Percentiles rank a stretch among this genome's conserved stretches.
These are phyloP conservation scores for Acidomyces sp. DNA, from an alignment of 495 filamentous ascomycete genomes.

Conservation along the genomic window DNA sequence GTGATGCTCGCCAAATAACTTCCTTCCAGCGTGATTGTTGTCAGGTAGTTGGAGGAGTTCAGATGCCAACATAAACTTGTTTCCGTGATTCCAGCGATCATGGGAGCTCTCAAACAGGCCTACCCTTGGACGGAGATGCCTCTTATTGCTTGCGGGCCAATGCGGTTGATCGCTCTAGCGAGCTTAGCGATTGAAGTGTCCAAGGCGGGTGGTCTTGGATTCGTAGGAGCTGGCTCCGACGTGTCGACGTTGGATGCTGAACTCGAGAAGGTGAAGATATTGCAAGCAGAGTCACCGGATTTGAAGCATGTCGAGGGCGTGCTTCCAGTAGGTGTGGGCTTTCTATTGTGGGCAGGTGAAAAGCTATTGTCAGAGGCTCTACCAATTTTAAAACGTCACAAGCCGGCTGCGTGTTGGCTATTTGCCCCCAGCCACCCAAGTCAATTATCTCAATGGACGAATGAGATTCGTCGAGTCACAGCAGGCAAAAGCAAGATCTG, in stretches of 20 bases:
- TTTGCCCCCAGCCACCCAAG: conserved; percentile 43
- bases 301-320: conserved; percentile 9
- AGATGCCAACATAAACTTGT: too few relatives aligned
- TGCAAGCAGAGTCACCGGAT: conserved; percentile 12
- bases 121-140: conserved; percentile 56
- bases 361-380: conserved; percentile 9
- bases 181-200: conserved; percentile 46
- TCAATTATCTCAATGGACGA: conserved; percentile 45
- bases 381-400: conserved; percentile 30
- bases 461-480: conserved; percentile 34
- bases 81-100: background rate
- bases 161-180: conserved; percentile 55
- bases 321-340: conserved; percentile 51
- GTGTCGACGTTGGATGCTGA: conserved; percentile 18
- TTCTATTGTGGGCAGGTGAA: conserved; percentile 44
- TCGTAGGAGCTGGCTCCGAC: conserved; percentile 29
- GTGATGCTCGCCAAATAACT: too few relatives aligned
- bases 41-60: too few relatives aligned
- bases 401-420: conserved; percentile 58
- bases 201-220: conserved; percentile 39
- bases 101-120: conserved; percentile 19
- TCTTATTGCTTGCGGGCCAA: conserved; percentile 55
- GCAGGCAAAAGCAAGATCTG: conserved; percentile 42
- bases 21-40: too few relatives aligned
- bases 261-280: conserved; percentile 21